Evolutionary conservation across 805 yeast genomes (phyloP).

Genomic region (Scheffersomyces coipomensis): DNA sequence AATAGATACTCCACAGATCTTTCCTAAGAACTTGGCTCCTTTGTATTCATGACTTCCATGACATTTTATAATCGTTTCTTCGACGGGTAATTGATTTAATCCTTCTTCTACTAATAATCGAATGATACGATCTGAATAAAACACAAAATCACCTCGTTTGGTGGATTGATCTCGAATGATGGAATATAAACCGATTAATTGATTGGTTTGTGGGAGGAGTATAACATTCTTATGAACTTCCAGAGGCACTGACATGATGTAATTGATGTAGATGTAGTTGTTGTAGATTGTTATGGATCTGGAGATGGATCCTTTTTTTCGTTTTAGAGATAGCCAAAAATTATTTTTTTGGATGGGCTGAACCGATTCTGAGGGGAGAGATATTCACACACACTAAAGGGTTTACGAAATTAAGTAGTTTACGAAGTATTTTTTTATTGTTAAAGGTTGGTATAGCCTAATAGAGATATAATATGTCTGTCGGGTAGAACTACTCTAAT

Average conservation of each 20-base stretch:
- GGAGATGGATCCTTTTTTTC: too few relatives aligned
- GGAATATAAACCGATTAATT: constrained; percentile 81
- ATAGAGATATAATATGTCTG: too few relatives aligned
- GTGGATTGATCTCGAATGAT: constrained; percentile 84
- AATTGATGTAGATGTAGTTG: background rate
- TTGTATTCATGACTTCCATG: constrained; percentile 70
- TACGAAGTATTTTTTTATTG: too few relatives aligned
- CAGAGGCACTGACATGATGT: constrained; percentile 6
- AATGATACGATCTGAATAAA: constrained; percentile 93
- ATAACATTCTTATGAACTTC: constrained; percentile 52
- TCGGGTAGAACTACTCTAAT: too few relatives aligned
- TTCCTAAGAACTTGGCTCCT: constrained; percentile 84
- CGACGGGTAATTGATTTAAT: constrained; percentile 90
- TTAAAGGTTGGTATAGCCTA: too few relatives aligned
- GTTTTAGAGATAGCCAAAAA: too few relatives aligned
- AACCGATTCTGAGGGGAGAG: too few relatives aligned
- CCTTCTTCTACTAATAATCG: constrained; percentile 94
- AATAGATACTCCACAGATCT: constrained; percentile 96
- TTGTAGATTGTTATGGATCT: too few relatives aligned
- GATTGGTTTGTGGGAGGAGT: constrained; percentile 84
- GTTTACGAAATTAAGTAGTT: too few relatives aligned
- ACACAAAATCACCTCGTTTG: constrained; percentile 87
- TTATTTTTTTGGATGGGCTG: too few relatives aligned
- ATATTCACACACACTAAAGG: too few relatives aligned
- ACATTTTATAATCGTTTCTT: constrained; percentile 62